Percentiles rank a stretch among this genome's conserved stretches.
Conservation (phyloP, 1,284 basidiomycete species). For the Heterobasidion irregulare region DNA sequence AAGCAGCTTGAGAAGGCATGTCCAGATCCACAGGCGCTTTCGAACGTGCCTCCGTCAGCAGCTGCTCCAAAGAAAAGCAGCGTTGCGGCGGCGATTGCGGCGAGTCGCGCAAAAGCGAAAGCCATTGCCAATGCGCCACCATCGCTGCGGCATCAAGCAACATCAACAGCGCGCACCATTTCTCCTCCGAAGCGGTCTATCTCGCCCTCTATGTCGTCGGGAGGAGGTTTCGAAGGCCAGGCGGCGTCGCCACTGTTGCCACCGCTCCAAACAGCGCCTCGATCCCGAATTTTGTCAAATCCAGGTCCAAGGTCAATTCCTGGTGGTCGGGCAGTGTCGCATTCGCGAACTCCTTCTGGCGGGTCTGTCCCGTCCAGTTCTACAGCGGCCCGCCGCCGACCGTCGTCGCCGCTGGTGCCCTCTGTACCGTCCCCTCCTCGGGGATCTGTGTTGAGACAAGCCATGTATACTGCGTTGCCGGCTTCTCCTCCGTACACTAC, state of each 20-base stretch:
- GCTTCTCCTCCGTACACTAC: slow-evolving; percentile 31
- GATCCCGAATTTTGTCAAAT: slow-evolving; percentile 33
- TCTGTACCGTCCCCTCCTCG: slow-evolving; percentile 25
- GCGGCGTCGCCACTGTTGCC: slow-evolving; percentile 19
- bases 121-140: slow-evolving; percentile 76
- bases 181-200: slow-evolving; percentile 35
- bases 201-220: slow-evolving; percentile 32
- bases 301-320: slow-evolving; percentile 25
- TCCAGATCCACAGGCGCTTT: slow-evolving; percentile 43
- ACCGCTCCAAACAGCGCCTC: slow-evolving; percentile 28
- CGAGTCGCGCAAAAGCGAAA: slow-evolving; percentile 75
- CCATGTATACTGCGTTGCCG: slow-evolving; percentile 37
- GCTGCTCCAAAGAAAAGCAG: slow-evolving; percentile 62
- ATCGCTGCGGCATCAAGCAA: slow-evolving; percentile 68
- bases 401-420: slow-evolving; percentile 42
- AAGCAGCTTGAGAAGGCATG: slow-evolving; percentile 86
- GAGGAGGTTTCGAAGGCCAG: slow-evolving; percentile 21
- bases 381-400: slow-evolving; percentile 36
- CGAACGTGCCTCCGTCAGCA: slow-evolving; percentile 35
- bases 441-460: slow-evolving; percentile 34
- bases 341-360: slow-evolving; percentile 21
- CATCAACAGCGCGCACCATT: slow-evolving; percentile 39
- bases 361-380: slow-evolving; percentile 37
- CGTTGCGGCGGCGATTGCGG: slow-evolving; percentile 75
- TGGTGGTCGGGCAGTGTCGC: slow-evolving; percentile 26